Percentiles rank a stretch among this genome's conserved stretches.
phyloP scores from a whole-genome alignment of 176 grass and related monocot genomes.

The Juncus inflexus region DNA sequence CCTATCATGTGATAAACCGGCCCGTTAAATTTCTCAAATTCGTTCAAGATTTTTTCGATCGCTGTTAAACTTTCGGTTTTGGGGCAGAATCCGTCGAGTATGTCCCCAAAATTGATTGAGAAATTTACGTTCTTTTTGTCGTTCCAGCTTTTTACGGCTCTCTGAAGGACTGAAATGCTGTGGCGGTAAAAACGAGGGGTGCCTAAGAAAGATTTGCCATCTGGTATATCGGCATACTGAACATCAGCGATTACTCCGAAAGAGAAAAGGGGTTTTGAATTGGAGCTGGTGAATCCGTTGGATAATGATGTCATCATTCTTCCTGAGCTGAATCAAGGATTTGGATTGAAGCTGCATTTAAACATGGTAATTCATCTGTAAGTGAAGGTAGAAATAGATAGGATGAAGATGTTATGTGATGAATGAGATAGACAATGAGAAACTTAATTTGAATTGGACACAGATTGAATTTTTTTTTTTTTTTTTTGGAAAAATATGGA shows the following conservation, averaged over 20 bases:
- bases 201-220: constrained; percentile 62
- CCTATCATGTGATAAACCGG: constrained; percentile 85
- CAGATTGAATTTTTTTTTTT: too few species aligned
- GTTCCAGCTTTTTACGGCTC: constrained; percentile 66
- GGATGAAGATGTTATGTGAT: too few species aligned
- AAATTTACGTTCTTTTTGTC: constrained; percentile 38
- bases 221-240: constrained; percentile 80
- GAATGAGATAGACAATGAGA: too few species aligned
- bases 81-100: constrained; percentile 75
- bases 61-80: constrained; percentile 33
- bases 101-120: constrained; percentile 77
- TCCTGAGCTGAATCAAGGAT: not conserved
- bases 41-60: constrained; percentile 41
- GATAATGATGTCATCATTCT: constrained; percentile 15
- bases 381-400: too few species aligned
- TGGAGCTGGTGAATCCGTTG: constrained; percentile 24
- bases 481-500: too few species aligned
- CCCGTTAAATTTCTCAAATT: constrained; percentile 62
- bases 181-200: constrained; percentile 74
- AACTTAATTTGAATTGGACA: too few species aligned
- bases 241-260: constrained; percentile 81
- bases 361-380: too few species aligned
- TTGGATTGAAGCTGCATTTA: too few species aligned
- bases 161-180: constrained; percentile 61
- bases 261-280: constrained; percentile 50